Evolutionary conservation across 2,329 filamentous ascomycete genomes (phyloP).

Genomic region (Cladosporium sp.): DNA sequence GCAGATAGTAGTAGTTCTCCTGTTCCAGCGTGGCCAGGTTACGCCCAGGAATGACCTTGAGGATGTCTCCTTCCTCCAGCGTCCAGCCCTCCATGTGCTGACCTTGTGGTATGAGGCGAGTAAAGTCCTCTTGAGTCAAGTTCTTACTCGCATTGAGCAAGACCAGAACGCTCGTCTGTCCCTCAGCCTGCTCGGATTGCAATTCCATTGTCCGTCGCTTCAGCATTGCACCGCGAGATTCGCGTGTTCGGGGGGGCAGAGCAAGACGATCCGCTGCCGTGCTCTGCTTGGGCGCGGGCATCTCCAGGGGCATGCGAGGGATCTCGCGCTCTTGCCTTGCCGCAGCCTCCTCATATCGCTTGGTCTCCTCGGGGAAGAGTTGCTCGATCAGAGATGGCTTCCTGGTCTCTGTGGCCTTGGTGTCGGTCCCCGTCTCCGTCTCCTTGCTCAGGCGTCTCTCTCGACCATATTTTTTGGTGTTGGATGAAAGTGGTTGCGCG

Average conservation of each 20-base stretch:
- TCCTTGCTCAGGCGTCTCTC: not conserved
- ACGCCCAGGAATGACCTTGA: constrained; percentile 63
- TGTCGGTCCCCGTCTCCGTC: not conserved
- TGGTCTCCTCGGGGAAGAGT: constrained; percentile 58
- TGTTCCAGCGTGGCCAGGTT: constrained; percentile 65
- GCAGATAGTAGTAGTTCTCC: constrained; percentile 66
- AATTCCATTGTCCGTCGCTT: constrained; percentile 4
- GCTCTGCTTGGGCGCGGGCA: not conserved
- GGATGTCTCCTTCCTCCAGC: constrained; percentile 56
- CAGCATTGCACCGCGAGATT: not conserved
- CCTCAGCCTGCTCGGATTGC: constrained; percentile 23
- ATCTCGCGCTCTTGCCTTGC: constrained; percentile 34
- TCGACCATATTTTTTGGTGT: not conserved
- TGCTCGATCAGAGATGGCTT: constrained; percentile 49
- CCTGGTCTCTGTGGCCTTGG: constrained; percentile 20
- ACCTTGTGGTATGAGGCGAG: constrained; percentile 64
- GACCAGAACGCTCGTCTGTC: constrained; percentile 52
- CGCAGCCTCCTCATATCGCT: constrained; percentile 30
- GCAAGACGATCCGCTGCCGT: not conserved
- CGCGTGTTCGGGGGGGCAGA: not conserved
- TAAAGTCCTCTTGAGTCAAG: constrained; percentile 69
- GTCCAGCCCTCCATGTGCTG: constrained; percentile 68
- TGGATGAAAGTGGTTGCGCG: constrained; percentile 10
- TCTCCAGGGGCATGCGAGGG: constrained; percentile 37
- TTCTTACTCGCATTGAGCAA: constrained; percentile 61